Base-by-base conservation (phyloP, 805 yeast genomes). In the Vanderwaltozyma verrucispora region DNA sequence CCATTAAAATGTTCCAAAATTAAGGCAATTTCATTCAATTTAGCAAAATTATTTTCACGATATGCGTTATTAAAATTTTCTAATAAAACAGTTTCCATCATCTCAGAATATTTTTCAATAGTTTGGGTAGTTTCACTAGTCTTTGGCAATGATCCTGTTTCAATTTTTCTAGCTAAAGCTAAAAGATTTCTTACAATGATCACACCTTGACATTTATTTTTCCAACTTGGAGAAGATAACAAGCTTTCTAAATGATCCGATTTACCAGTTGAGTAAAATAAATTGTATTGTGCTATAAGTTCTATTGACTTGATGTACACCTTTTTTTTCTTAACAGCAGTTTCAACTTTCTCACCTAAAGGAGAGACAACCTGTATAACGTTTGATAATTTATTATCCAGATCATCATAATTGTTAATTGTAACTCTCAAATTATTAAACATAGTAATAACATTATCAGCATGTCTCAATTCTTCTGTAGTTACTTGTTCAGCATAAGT, bases 1-100 rank as follows among this genome's bases (percentile, higher is more conserved):
- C 86, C 89, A 53, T 89, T 88, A 64, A 78, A 89, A 43, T 77
- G 83, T 37, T 77, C 72, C 35, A 88, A 65, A 14, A 87, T 73
- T 35, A 74, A 75, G 0, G 96, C 85, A 19, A 78, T 72, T 39
- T 79, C 86, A 49, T 74, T 77, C 80, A 92, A 77, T 37, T 73
- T 74, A n/a, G 67, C 65, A 47, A 75, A 72, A 47, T 85, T 80
- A 42, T 76, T 77, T 19, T 72, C 73, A 40, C 75, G 73, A 47
- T 82, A 83, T n/a, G 86, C 85, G 18, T 71, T 66, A 48, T 79
- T 81, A 48, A 89, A 89, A 39, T 74, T 72, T 29, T 72, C 74
- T 36, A 89, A 63, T 38, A 88, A 63, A 23, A 74, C 71, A 35
- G 71, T 70, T 54, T 89, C 97, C 74, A 89, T 76, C 31, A 63